Conservation (phyloP, 2,329 filamentous ascomycete species). For the Stachybotrys elegans region DNA sequence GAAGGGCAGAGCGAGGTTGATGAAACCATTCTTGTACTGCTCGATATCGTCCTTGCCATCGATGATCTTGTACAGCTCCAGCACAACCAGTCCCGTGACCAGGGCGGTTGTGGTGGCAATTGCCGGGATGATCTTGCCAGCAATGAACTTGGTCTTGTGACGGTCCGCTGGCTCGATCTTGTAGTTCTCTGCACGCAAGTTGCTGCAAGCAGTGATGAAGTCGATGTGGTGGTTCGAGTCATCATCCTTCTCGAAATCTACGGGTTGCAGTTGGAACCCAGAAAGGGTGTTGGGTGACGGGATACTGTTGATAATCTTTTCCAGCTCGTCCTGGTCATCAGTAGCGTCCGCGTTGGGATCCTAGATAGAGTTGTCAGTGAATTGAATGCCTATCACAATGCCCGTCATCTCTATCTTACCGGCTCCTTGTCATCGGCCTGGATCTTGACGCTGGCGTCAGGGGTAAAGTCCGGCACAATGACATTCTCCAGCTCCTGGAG, state of each 20-base stretch:
- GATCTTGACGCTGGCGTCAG: constrained; percentile 88
- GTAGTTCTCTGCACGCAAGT: constrained; percentile 95
- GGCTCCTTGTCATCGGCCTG: constrained; percentile 94
- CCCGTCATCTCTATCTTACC: too few species aligned
- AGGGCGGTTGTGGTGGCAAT: constrained; percentile 96
- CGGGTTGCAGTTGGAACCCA: constrained; percentile 83
- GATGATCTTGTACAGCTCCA: constrained; percentile 94
- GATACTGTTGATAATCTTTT: constrained; percentile 65
- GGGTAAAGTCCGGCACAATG: constrained; percentile 92
- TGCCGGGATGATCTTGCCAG: constrained; percentile 97
- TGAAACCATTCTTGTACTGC: constrained; percentile 98
- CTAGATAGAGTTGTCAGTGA: constrained; percentile 30
- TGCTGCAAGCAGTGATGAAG: constrained; percentile 96
- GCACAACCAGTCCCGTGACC: constrained; percentile 85
- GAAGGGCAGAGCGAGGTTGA: constrained; percentile 94
- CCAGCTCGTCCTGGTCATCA: constrained; percentile 71
- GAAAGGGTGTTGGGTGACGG: constrained; percentile 76
- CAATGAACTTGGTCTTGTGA: constrained; percentile 99
- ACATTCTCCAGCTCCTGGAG: constrained; percentile 79
- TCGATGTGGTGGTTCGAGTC: constrained; percentile 98
- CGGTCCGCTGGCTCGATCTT: constrained; percentile 88
- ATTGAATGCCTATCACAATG: too few species aligned
- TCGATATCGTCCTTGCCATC: constrained; percentile 96
- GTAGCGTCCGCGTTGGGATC: constrained; percentile 75
- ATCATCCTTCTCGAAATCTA: constrained; percentile 98